Evolutionary conservation across 805 yeast species (phyloP).

Genomic region (Ogataea thermomethanolica): DNA sequence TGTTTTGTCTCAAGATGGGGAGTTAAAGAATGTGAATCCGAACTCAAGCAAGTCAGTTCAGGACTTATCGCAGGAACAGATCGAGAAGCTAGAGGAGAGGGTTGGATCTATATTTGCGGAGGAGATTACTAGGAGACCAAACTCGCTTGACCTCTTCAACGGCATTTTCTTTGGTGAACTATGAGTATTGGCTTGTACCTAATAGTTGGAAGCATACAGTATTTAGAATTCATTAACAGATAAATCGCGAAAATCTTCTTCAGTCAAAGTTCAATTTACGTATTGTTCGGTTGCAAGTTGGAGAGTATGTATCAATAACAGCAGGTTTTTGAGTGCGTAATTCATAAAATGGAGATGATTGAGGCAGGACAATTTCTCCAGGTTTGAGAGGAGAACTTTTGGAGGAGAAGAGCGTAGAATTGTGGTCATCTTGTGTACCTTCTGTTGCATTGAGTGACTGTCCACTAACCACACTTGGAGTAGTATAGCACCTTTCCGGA

Average conservation of each 20-base stretch:
- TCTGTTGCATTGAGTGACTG: too few species aligned
- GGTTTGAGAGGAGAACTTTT: conserved; percentile 23
- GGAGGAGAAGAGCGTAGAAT: too few species aligned
- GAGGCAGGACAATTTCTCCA: conserved; percentile 35
- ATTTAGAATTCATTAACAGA: too few species aligned
- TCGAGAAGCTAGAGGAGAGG: conserved; percentile 47
- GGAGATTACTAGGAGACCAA: conserved; percentile 43
- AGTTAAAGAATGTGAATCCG: conserved; percentile 32
- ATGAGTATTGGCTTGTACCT: background rate
- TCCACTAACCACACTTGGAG: too few species aligned
- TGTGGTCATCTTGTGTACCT: too few species aligned
- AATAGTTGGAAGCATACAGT: too few species aligned
- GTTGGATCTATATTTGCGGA: conserved; percentile 60
- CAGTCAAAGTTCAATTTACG: background rate
- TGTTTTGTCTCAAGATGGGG: conserved; percentile 39
- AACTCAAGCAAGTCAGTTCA: conserved; percentile 24
- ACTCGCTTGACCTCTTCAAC: conserved; percentile 49
- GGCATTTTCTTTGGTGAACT: conserved; percentile 75
- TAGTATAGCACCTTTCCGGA: too few species aligned
- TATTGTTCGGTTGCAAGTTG: background rate
- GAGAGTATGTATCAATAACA: conserved; percentile 8
- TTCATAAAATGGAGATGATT: conserved; percentile 37
- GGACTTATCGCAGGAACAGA: conserved; percentile 22
- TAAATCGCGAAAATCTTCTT: too few species aligned
- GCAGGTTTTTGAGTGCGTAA: too few species aligned